Evolutionary conservation across 2,329 filamentous ascomycete species (phyloP).

Genomic region (Cordyceps fumosorosea): DNA sequence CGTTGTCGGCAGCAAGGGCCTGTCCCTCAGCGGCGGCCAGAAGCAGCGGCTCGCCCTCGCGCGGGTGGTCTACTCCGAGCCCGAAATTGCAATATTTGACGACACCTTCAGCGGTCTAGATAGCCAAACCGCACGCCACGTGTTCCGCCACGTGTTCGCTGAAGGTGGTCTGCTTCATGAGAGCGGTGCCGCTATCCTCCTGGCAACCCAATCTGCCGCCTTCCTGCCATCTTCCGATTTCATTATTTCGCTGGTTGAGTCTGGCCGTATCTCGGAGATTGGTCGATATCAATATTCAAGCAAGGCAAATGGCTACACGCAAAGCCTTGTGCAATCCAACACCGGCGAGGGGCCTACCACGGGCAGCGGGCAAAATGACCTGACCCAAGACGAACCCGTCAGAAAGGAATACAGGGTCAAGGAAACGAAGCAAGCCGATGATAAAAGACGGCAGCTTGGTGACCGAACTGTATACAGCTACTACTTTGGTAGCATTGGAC

Average conservation of each 20-base stretch:
- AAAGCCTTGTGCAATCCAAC: neutral
- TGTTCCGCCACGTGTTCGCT: constrained; percentile 26
- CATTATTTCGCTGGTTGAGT: constrained; percentile 17
- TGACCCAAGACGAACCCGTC: neutral
- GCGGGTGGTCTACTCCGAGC: neutral
- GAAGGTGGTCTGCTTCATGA: constrained; percentile 22
- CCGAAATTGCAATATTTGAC: constrained; percentile 4
- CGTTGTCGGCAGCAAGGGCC: constrained; percentile 25
- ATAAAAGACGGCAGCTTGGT: constrained; percentile 23
- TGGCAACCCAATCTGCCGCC: constrained; percentile 30
- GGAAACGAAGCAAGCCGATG: constrained; percentile 4
- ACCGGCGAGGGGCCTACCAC: neutral
- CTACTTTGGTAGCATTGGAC: constrained; percentile 25
- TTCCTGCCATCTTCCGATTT: constrained; percentile 23
- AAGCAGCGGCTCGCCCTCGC: constrained; percentile 19
- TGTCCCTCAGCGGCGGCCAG: constrained; percentile 28
- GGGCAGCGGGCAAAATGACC: neutral
- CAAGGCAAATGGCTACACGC: neutral
- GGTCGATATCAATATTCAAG: constrained; percentile 23
- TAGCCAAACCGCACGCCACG: constrained; percentile 24
- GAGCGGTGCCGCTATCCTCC: constrained; percentile 28
- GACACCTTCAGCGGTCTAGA: constrained; percentile 22
- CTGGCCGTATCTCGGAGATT: constrained; percentile 22
- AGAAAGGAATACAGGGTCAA: constrained; percentile 21
- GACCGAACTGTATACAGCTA: constrained; percentile 24